Base-by-base conservation (phyloP, 257 asterid genomes). In the Solanum sejunctum region DNA sequence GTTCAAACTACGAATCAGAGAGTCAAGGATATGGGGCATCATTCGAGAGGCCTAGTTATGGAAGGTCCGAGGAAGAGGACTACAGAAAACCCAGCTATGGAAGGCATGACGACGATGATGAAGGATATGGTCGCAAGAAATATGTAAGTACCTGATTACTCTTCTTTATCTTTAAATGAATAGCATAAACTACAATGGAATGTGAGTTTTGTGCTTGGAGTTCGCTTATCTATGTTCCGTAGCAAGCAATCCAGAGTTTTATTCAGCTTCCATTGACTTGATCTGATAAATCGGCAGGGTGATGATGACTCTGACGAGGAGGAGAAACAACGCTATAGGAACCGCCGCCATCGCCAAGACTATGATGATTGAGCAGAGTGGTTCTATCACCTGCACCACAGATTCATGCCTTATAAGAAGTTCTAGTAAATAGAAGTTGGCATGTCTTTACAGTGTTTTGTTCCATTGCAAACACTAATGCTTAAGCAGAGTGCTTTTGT, bases 41-140 rank as follows among this genome's bases (percentile, higher is more conserved):
- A 78, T 12, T 78, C 52, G 82, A 47, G 69, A 86, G 82, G 80
- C 71, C 84, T 20, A 83, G 88, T 51, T 83, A 86, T 77, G 86
- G 85, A 78, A 80, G 84, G 78, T 57, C 84, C 57, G 88, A 86
- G 55, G 96, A 91, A 82, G 93, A 91, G 84, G 93, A 89, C 66
- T 92, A 92, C 84, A 82, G 86, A 87, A 91, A 88, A 88, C 92
- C 93, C n/a, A 88, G 88, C 83, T 91, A 92, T 26, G 92, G 85
- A 70, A 91, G 92, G 90, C 89, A 85, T 81, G 92, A 81, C 6
- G 86, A 91, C 4, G 89, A 86, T 9, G 89, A 86, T 69, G 87
- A 66, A 13, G 87, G 91, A 87, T 85, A 95, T 90, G 94, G 94
- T 83, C 95, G 93, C 86, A 92, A 92, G 92, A 93, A 92, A 93